Base-by-base conservation (phyloP, 768 basidiomycete genomes). In the Rhodotorula graminis region DNA sequence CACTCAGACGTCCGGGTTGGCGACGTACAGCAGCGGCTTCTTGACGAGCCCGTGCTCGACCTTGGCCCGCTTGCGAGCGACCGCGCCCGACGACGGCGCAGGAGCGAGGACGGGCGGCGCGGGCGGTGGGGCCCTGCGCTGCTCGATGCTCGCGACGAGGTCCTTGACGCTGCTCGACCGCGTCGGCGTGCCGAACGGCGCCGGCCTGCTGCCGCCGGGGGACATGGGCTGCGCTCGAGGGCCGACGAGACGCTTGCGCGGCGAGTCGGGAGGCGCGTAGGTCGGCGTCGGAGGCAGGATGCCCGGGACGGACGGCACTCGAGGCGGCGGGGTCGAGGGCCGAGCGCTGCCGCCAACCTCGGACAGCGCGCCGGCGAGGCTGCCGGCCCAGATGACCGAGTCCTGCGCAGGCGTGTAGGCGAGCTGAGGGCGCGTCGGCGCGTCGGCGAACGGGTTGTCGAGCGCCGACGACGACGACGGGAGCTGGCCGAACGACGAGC, bases 11-110 rank as follows among this genome's bases (percentile, higher is more conserved):
- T 70, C 64, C 27, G 73, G 73, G 29, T 74, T 74, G 29, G 73
- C 69, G 7, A 74, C 55, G 49, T 68, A 74, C 11, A 74, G 68
- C 63, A 40, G 29, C n/a, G 65, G 73, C 56, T 74, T 74, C 63
- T 55, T 61, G n/a, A 49, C 73, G 4, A 70, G 33, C 12, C 73
- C 73, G 42, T 70, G 69, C 46, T 67, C 69, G 27, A 74, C 69
- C 52, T 67, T 70, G 21, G 55, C 8, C 59, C 16, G 37, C 40
- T 42, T 61, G 27, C 53, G 29, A 4, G 53, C 14, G n/a, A n/a
- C 27, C 10, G 25, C 21, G 25, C 47, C 31, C 21, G 42, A 1
- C n/a, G 25, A 11, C 11, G 60, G 31, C 5, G 59, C 7, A 8
- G 59, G 3, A 0, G 44, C 37, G 29, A 11, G 52, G 14, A 37